Conservation (phyloP, 345 rosid genomes). For the Melaleuca quinquenervia region DNA sequence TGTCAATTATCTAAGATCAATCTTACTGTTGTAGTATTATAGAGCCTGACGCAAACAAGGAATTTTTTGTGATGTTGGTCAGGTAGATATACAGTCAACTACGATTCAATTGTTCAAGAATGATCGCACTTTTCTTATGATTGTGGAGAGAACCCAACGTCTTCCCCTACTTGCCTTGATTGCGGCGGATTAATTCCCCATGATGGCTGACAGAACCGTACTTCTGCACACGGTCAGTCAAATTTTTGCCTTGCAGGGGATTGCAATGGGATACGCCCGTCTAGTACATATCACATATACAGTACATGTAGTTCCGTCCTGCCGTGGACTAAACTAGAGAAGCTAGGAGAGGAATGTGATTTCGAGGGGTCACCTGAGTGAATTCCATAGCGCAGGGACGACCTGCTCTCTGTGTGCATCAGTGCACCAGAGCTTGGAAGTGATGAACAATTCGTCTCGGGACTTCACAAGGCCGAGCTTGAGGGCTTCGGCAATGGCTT, state of each 20-base stretch:
- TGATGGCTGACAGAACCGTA: not conserved
- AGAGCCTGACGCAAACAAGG: too few relatives aligned
- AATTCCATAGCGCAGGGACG: conserved; percentile 1
- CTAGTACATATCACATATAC: not conserved
- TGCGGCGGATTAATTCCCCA: not conserved
- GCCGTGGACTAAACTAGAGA: not conserved
- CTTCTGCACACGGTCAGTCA: not conserved
- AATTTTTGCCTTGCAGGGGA: not conserved
- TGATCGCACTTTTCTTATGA: too few relatives aligned
- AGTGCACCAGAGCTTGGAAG: conserved; percentile 13
- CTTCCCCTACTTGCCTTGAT: too few relatives aligned
- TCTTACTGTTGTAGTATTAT: too few relatives aligned
- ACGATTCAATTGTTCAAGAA: too few relatives aligned
- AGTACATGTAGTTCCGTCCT: not conserved
- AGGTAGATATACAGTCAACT: too few relatives aligned
- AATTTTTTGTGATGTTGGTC: too few relatives aligned
- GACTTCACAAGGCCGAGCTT: conserved; percentile 2
- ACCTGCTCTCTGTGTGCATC: not conserved
- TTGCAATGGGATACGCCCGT: not conserved
- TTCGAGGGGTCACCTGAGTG: conserved; percentile 1
- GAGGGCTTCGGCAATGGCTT: conserved; percentile 7
- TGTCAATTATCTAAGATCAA: too few relatives aligned
- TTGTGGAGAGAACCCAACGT: too few relatives aligned
- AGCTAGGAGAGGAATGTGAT: not conserved
- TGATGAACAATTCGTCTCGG: conserved; percentile 13